Evolutionary conservation across 148 eudicot genomes (phyloP), one percentile per base, ranked within the genome.

Genomic region (Rhododendron vialii): DNA sequence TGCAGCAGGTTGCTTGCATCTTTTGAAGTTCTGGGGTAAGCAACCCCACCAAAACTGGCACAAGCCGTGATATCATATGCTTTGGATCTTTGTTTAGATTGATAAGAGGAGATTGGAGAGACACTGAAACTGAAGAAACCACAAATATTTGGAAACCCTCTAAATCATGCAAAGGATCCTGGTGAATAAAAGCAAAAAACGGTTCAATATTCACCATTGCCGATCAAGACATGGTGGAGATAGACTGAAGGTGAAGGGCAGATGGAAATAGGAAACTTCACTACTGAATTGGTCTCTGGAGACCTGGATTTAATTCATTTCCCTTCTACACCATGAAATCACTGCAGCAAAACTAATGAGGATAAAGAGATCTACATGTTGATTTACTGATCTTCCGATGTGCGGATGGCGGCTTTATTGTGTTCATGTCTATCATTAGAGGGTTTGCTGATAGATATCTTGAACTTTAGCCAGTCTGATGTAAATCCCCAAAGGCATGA

Each of bases 1-100:
- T 65, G 95, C 95, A 45, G 98, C 99, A 80, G 93, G 93, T 71
- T 93, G 98, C 89, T 88, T 94, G 91, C 83, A 94, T 89, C 79
- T 90, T 87, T 89, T 98, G 90, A 98, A 92, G 90, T 88, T 89
- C 45, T 88, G 88, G 78, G 98, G 98, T 59, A 98, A 95, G 91
- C 93, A 93, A 86, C 93, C 90, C 88, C 95, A 91, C 85, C 95
- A 92, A 48, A 93, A 85, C 83, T 92, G 93, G 93, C 95, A 89
- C 90, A 95, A 94, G 80, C 87, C 51, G 81, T 92, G 89, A 90
- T 28, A 78, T 59, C 57, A 30, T 26, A 12, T 30, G 36, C 45
- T 18, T 82, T 84, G 35, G 51, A 84, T 84, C 69, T 35, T 26
- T 30, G 45, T 22, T 35, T 2, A 30, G 81, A 50, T 30, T 10